Conservation (phyloP, 2,329 filamentous ascomycete genomes). For the Exophiala alcalophila region DNA sequence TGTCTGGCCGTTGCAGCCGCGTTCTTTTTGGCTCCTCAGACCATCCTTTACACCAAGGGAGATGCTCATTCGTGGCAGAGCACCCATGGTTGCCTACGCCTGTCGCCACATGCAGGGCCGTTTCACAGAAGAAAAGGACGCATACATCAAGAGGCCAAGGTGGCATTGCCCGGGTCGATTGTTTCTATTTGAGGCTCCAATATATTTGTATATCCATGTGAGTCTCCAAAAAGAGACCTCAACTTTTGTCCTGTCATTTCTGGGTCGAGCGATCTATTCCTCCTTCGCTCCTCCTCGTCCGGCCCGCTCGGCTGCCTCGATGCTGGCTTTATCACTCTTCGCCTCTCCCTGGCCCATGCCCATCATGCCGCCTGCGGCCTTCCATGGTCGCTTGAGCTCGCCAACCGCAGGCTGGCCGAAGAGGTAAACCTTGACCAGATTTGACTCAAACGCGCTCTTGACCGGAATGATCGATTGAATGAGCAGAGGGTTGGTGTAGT, state of each 20-base stretch:
- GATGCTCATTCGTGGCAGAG: no score
- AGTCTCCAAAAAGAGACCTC: no score
- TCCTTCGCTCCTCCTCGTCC: slow-evolving; percentile 52
- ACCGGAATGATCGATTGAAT: slow-evolving; percentile 98
- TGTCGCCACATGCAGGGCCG: no score
- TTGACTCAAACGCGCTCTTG: slow-evolving; percentile 92
- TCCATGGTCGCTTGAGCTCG: slow-evolving; percentile 95
- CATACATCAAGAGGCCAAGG: no score
- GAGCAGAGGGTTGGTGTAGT: slow-evolving; percentile 98
- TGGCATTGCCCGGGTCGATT: no score
- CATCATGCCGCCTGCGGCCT: slow-evolving; percentile 79
- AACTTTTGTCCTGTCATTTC: background rate
- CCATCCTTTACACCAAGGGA: no score
- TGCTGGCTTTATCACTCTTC: slow-evolving; percentile 87
- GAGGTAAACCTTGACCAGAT: slow-evolving; percentile 93
- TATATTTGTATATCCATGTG: no score
- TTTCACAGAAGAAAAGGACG: no score
- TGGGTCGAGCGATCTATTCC: slow-evolving; percentile 37
- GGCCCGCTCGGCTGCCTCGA: slow-evolving; percentile 50
- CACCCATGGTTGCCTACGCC: no score
- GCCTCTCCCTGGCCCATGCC: slow-evolving; percentile 64
- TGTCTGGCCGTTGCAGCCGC: slow-evolving; percentile 15
- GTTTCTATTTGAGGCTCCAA: no score
- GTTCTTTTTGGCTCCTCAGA: slow-evolving; percentile 3
- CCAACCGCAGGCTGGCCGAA: slow-evolving; percentile 82